phyloP scores from a whole-genome alignment of 2,329 filamentous ascomycete genomes.

The Diplodia seriata region DNA sequence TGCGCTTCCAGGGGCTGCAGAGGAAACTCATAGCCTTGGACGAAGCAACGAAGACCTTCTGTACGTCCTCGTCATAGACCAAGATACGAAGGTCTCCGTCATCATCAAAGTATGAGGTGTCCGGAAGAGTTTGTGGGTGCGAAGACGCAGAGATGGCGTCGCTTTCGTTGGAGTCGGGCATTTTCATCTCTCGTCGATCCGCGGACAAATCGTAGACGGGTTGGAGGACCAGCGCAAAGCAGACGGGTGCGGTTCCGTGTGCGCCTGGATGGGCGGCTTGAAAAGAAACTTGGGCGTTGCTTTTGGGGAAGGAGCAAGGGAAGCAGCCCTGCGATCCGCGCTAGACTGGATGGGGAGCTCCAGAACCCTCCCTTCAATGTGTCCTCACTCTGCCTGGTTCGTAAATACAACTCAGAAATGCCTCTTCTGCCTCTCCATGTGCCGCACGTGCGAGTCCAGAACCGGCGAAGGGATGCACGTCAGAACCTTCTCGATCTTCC shows the following conservation, averaged over 20 bases:
- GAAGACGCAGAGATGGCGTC: neutral
- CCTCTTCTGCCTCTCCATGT: slow-evolving; percentile 8
- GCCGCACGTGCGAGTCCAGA: neutral
- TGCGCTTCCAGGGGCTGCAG: neutral
- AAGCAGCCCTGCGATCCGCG: neutral
- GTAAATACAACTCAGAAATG: neutral
- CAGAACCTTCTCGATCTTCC: neutral
- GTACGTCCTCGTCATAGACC: neutral
- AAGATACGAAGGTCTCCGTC: neutral
- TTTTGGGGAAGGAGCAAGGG: neutral
- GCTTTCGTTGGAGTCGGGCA: neutral
- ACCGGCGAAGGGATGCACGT: neutral
- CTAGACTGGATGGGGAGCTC: neutral
- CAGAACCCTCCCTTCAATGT: neutral
- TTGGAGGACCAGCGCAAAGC: too few relatives aligned
- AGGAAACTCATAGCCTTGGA: neutral
- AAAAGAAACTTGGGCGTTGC: neutral
- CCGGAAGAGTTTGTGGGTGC: neutral
- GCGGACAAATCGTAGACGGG: neutral
- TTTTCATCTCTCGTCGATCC: neutral
- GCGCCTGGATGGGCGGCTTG: too few relatives aligned
- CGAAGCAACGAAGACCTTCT: slow-evolving; percentile 5
- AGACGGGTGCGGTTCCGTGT: too few relatives aligned
- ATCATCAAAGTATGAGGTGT: neutral
- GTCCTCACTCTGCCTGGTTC: neutral